A percentile compares a stretch with the other conserved stretches of the same genome.
Evolutionary conservation across 345 rosid species (phyloP).

Genomic region (Atalantia buxifolia): DNA sequence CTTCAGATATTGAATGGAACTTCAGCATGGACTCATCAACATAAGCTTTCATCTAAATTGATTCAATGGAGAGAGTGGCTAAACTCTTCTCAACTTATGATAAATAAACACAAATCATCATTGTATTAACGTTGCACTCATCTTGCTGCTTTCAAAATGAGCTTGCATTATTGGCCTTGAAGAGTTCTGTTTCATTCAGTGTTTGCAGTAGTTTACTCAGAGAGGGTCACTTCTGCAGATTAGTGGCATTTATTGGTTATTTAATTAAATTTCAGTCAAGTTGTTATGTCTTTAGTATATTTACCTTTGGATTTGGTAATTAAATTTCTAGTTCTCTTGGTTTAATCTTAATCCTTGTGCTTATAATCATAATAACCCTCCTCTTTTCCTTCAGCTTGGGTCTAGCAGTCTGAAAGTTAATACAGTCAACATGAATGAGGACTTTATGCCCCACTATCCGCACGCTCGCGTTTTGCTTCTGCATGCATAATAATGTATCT

Average conservation of each 20-base stretch:
- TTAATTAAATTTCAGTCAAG: not conserved
- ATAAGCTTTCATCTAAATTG: not conserved
- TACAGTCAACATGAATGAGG: not conserved
- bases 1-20: not conserved
- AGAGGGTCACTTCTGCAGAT: not conserved
- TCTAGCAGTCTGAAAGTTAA: not conserved
- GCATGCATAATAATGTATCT: not conserved
- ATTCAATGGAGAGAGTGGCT: not conserved
- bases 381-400: not conserved
- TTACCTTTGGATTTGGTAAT: not conserved
- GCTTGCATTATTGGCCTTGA: not conserved
- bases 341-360: not conserved
- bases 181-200: not conserved
- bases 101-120: not conserved
- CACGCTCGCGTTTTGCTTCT: not conserved
- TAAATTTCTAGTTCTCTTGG: not conserved
- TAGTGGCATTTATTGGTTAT: not conserved
- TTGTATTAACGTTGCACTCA: not conserved
- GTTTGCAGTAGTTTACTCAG: not conserved
- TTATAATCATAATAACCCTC: not conserved
- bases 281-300: not conserved
- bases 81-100: not conserved
- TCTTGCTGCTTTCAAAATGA: not conserved
- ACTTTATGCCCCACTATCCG: not conserved
- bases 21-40: not conserved